Conservation (phyloP, 2,329 filamentous ascomycete genomes). For the Blastomyces gilchristii region DNA sequence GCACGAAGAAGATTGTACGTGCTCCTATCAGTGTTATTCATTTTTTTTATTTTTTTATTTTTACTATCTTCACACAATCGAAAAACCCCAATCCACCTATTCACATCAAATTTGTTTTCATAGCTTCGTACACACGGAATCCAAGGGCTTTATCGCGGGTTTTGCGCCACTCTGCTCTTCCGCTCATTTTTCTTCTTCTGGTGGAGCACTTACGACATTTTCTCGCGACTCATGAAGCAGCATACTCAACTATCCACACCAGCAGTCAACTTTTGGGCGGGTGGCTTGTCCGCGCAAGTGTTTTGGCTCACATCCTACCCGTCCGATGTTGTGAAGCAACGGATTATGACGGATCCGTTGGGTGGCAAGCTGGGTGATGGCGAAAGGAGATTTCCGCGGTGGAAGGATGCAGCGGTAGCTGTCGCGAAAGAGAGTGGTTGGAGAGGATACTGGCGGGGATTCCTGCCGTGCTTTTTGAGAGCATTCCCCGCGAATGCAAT, state of each 20-base stretch:
- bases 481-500: slow-evolving; percentile 95
- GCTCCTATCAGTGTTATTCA: not conserved
- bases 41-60: not conserved
- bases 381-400: slow-evolving; percentile 56
- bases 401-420: slow-evolving; percentile 67
- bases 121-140: slow-evolving; percentile 56
- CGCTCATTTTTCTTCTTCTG: slow-evolving; percentile 93
- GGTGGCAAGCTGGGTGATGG: slow-evolving; percentile 60
- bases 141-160: slow-evolving; percentile 71
- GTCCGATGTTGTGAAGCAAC: slow-evolving; percentile 86
- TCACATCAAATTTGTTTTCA: not conserved
- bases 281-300: slow-evolving; percentile 80
- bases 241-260: slow-evolving; percentile 64
- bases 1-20: slow-evolving; percentile 52
- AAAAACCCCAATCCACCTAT: not conserved
- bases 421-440: slow-evolving; percentile 68
- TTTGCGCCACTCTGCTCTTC: slow-evolving; percentile 77
- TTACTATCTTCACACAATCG: not conserved
- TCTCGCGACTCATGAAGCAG: slow-evolving; percentile 57
- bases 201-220: slow-evolving; percentile 91
- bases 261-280: slow-evolving; percentile 92
- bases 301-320: slow-evolving; percentile 94
- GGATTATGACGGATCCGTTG: slow-evolving; percentile 90
- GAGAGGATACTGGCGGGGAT: slow-evolving; percentile 84
- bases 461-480: slow-evolving; percentile 82